Base-by-base conservation (phyloP, 2,329 filamentous ascomycete genomes). In the Xylariales sp. region DNA sequence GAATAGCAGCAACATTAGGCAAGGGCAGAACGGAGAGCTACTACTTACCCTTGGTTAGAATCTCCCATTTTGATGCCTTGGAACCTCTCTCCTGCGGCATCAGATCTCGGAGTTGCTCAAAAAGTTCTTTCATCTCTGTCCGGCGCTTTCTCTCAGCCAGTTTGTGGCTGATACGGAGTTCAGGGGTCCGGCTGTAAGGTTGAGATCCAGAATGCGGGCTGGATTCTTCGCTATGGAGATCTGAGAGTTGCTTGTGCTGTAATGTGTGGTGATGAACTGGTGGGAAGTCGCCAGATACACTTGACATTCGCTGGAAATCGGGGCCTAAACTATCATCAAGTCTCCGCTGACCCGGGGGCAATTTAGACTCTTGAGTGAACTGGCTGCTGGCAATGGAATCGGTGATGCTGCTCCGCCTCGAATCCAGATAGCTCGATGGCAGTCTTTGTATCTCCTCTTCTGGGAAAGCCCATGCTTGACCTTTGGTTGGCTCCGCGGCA, bases 11-110 rank as follows among this genome's bases (percentile, higher is more conserved):
- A n/a, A n/a, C n/a, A n/a, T n/a, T n/a, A n/a, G n/a, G n/a, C n/a
- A n/a, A 24, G 42, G 17, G 28, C 38, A 19, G 5, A n/a, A 29
- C 15, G 25, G 38, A 29, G 15, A 29, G 20, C 5, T 21, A 21
- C 10, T n/a, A 57, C 73, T 45, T 66, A 90, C 87, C 85, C 70
- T 91, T 91, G 3, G 85, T 89, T 13, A 94, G 58, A 33, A 91
- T 89, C 52, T 94, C 87, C 87, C 87, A 94, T 52, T 94, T 94
- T 49, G 85, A 90, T 0, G 87, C 87, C 58, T 93, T 94, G 17
- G 83, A 84, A 2, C 87, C 87, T 13, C 87, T 78, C 51, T 88
- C 86, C 49, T 88, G 84, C 2, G 86, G 86, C 65, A 91, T 82
- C 25, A 88, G 69, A 48, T 85, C 82, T 48, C 88, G 78, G 7